These are phyloP conservation scores for Pseudohalonectria lignicola DNA, from an alignment of 2,329 filamentous ascomycete genomes.

Conservation along the genomic window DNA sequence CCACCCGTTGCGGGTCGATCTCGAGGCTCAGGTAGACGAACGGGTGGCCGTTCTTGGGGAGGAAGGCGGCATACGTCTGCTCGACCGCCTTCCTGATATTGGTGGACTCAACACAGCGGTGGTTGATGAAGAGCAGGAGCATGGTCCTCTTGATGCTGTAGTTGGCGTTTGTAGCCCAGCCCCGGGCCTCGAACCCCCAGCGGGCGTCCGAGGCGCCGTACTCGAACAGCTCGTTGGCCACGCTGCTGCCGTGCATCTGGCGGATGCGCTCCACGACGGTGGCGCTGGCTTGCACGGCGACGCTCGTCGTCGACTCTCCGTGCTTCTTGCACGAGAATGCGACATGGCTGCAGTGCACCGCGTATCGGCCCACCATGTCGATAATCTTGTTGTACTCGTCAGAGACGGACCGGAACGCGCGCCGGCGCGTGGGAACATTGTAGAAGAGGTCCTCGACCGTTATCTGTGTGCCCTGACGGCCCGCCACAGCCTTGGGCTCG, in stretches of 20 bases:
- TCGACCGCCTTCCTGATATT: constrained; percentile 84
- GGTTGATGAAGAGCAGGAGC: constrained; percentile 89
- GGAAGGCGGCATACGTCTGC: constrained; percentile 74
- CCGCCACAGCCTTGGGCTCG: constrained; percentile 80
- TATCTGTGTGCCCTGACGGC: constrained; percentile 84
- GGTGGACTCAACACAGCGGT: constrained; percentile 83
- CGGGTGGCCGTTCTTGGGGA: constrained; percentile 89
- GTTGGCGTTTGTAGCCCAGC: constrained; percentile 84
- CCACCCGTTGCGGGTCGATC: constrained; percentile 83
- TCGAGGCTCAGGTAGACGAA: constrained; percentile 89
- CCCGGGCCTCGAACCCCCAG: constrained; percentile 75
- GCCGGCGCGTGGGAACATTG: constrained; percentile 79
- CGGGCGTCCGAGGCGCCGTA: constrained; percentile 62
- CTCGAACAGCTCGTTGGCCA: constrained; percentile 80
- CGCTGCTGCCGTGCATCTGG: constrained; percentile 72
- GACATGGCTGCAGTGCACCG: constrained; percentile 83
- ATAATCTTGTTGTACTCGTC: constrained; percentile 98
- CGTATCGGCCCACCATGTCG: constrained; percentile 86
- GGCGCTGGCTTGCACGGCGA: constrained; percentile 67
- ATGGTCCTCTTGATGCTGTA: constrained; percentile 86
- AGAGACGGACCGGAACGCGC: constrained; percentile 80
- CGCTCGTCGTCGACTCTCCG: constrained; percentile 71
- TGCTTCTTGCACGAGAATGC: constrained; percentile 96
- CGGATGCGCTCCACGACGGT: constrained; percentile 74
- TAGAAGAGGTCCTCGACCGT: constrained; percentile 96